Base-by-base conservation (phyloP, 768 basidiomycete species). In the Holtermannia corniformis region DNA sequence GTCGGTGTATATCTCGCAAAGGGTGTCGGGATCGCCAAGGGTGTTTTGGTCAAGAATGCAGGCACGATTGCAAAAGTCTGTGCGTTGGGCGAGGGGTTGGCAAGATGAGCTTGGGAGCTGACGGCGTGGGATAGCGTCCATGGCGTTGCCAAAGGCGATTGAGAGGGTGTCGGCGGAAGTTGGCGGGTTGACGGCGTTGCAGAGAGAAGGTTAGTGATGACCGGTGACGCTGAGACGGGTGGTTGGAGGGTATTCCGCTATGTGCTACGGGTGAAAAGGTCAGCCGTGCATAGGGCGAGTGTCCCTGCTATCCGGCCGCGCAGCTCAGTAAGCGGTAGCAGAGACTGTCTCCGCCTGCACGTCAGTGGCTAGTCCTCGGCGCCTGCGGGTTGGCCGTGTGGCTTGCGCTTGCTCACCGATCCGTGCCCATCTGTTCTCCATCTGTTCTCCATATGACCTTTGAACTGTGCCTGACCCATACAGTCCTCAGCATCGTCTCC, bases 141-240 rank as follows among this genome's bases (percentile, higher is more conserved):
- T 65, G 7, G 63, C 59, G 0, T 44, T 69, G 16, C 67, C 67
- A 2, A 63, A 58, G 52, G 65, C 67, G 5, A 64, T 69, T 22
- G 65, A 69, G 27, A 50, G 51, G 25, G 20, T 69, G 10, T 62
- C 63, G 27, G 54, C 63, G 2, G 65, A 69, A 40, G 24, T 67
- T 10, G 67, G 67, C 4, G 67, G 65, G 19, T 28, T 69, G 21
- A 50, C 61, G 19, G 63, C 65, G 14, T 45, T 69, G 28, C 67
- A 69, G 48, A 52, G 63, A 43, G 67, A 69, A 58, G 67, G 67
- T 66, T 22, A 54, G 54, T 46, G n/a, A n/a, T n/a, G n/a, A n/a
- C n/a, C n/a, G n/a, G n/a, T n/a, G n/a, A n/a, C n/a, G n/a, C n/a
- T n/a, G n/a, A n/a, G n/a, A n/a, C n/a, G n/a, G n/a, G n/a, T n/a